Evolutionary conservation across 805 yeast genomes (phyloP), one percentile per base, ranked within the genome.

Genomic region (Zygoascus flipseniorum): DNA sequence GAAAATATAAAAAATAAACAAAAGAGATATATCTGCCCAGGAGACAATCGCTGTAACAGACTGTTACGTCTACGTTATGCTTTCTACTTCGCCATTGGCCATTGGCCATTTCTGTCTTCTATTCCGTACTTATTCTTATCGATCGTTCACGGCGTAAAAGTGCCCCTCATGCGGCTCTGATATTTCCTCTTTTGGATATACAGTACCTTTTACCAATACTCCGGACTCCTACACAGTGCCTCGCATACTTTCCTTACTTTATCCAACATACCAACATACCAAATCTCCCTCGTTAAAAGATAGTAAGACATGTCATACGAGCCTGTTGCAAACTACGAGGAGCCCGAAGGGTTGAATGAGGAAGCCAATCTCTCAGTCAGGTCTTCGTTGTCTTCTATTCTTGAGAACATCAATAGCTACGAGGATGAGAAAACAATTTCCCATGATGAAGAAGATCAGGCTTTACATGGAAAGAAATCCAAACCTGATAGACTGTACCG

Each of bases 331-430:
- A 35, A 11, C 44, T 42, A 19, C 13, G 26, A 19, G 16, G 44
- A 42, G 4, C 18, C 20, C 20, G 44, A 16, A 42, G 26, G 44
- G 20, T 4, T 19, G 9, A 10, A 14, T 5, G 23, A n/a, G 10
- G 14, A n/a, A n/a, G 31, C 5, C 5, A 16, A 19, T 32, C 32
- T 6, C 11, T 53, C 58, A 8, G 54, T 56, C 5, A n/a, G 59
- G 47, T 56, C 59, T n/a, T 56, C 59, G 44, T 31, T 47, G 14
- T 56, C 59, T 50, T 54, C 57, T 13, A 54, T 56, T 45, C 50
- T 56, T n/a, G 59, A 56, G 51, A 54, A 54, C 46, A 48, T 56
- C 31, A 52, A 32, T 43, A 42, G 31, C 11, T 48, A 20, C 35
- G 48, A 48, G 16, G 31, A 39, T 18, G 43, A 28, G n/a, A 23